Base-by-base conservation (phyloP, 2,329 filamentous ascomycete species). In the Xylaria arbuscula region DNA sequence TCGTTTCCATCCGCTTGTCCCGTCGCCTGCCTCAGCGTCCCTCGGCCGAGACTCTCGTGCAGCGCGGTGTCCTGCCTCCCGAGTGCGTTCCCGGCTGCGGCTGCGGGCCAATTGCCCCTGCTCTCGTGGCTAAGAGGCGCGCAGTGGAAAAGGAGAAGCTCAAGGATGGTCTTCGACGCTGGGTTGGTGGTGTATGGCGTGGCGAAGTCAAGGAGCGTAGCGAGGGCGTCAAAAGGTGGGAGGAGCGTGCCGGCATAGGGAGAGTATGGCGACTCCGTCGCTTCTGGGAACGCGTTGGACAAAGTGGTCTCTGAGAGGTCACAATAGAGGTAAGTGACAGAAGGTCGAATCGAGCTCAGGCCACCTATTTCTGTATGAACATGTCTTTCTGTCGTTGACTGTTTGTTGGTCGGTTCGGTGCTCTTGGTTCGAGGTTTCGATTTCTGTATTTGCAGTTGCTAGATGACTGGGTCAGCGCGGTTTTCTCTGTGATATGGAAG, bases 61-160 rank as follows among this genome's bases (percentile, higher is more conserved):
- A 87, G 71, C 84, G 89, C 13, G 86, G 86, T 34, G 90, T 93
- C 36, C 80, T 93, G 36, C 90, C 90, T 0, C 82, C 83, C 53
- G 90, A 92, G 77, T 73, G 72, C 91, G 89, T 68, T 28, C 56
- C 71, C 17, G 63, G 67, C 40, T 67, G 69, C 74, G 86, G 88
- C 15, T 64, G 76, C 72, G 63, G 80, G 78, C 69, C 76, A 62
- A 82, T 91, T 1, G 87, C 89, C 0, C 89, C 89, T 0, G 85
- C 83, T 0, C 80, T 92, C 40, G 86, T 92, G n/a, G 89, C 88
- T 34, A 84, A 84, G 71, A 87, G 87, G 74, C 83, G 87, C 64
- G 86, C 85, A 13, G 83, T 93, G 17, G 90, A 93, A 80, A 86
- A 86, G 72, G 89, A 92, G 80, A 83, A 84, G 68, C 83, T 93